Percentiles rank a stretch among this genome's conserved stretches.
These are phyloP conservation scores for Hypoxylon subgilvum DNA, from an alignment of 495 filamentous ascomycete species.

Conservation along the genomic window DNA sequence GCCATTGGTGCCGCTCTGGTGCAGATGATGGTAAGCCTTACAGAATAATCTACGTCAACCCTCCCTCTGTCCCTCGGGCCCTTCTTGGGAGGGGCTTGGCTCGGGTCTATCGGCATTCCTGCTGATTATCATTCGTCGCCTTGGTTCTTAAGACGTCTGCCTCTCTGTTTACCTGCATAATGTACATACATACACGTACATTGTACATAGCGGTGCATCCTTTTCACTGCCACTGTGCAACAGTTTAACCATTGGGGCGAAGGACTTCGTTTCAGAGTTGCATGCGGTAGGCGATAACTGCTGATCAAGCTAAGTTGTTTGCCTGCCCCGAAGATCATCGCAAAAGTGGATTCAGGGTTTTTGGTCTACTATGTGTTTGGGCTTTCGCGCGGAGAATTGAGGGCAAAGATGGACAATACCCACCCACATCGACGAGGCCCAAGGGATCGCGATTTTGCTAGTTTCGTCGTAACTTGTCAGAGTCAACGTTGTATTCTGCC, in stretches of 20 bases:
- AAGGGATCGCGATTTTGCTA: conserved; percentile 28
- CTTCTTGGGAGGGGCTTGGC: conserved; percentile 24
- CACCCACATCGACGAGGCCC: conserved; percentile 22
- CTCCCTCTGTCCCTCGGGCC: conserved; percentile 10
- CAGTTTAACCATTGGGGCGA: conserved; percentile 16
- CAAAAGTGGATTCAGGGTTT: conserved; percentile 24
- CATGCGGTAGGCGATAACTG: conserved; percentile 26
- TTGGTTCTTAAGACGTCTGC: neutral
- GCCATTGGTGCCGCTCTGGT: conserved; percentile 24
- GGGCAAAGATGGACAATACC: conserved; percentile 20
- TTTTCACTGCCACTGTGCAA: conserved; percentile 13
- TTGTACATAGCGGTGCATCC: conserved; percentile 21
- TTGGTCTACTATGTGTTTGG: conserved; percentile 20
- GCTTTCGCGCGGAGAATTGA: conserved; percentile 8
- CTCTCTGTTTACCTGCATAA: no score
- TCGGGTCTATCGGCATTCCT: conserved; percentile 37
- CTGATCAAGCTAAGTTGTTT: conserved; percentile 27
- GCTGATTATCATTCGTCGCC: conserved; percentile 15
- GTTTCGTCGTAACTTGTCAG: conserved; percentile 14
- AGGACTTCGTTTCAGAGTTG: conserved; percentile 24
- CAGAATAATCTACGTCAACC: conserved; percentile 33
- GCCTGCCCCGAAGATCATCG: conserved; percentile 32
- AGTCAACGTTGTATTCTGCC: conserved; percentile 35
- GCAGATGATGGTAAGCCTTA: conserved; percentile 37
- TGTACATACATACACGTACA: no score